Evolutionary conservation across 1,139 yeast genomes (phyloP).

Genomic region (Nakaseomyces delphensis): DNA sequence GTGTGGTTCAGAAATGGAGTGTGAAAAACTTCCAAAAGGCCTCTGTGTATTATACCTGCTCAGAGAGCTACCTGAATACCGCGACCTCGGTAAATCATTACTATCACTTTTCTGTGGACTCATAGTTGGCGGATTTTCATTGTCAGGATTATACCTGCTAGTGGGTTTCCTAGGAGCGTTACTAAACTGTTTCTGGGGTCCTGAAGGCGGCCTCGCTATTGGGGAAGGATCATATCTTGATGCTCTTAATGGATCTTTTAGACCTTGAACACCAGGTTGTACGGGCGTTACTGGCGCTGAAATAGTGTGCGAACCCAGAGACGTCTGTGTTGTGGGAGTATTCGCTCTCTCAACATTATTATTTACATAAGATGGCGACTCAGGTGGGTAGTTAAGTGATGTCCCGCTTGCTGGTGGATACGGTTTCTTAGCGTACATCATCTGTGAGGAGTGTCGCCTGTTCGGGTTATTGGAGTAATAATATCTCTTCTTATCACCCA

Average conservation of each 20-base stretch:
- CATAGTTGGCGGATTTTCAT: slow-evolving; percentile 7
- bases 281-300: slow-evolving; percentile 7
- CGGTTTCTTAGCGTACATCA: slow-evolving; percentile 12
- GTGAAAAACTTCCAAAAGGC: neutral
- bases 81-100: slow-evolving; percentile 11
- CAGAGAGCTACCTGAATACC: slow-evolving; percentile 16
- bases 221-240: slow-evolving; percentile 23
- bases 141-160: slow-evolving; percentile 19
- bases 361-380: neutral
- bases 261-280: slow-evolving; percentile 7
- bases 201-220: slow-evolving; percentile 7
- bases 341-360: slow-evolving; percentile 7
- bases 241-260: slow-evolving; percentile 12
- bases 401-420: slow-evolving; percentile 4
- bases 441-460: slow-evolving; percentile 16
- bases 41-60: slow-evolving; percentile 20
- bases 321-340: slow-evolving; percentile 4
- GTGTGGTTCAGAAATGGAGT: neutral
- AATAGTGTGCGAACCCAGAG: slow-evolving; percentile 5
- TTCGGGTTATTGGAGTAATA: slow-evolving; percentile 25
- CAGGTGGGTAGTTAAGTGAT: slow-evolving; percentile 1
- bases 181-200: slow-evolving; percentile 3
- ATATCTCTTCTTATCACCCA: slow-evolving; percentile 27
- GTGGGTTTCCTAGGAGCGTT: slow-evolving; percentile 8
- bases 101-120: slow-evolving; percentile 2